Base-by-base conservation (phyloP, 2,329 filamentous ascomycete species). In the Aspergillus sp. region DNA sequence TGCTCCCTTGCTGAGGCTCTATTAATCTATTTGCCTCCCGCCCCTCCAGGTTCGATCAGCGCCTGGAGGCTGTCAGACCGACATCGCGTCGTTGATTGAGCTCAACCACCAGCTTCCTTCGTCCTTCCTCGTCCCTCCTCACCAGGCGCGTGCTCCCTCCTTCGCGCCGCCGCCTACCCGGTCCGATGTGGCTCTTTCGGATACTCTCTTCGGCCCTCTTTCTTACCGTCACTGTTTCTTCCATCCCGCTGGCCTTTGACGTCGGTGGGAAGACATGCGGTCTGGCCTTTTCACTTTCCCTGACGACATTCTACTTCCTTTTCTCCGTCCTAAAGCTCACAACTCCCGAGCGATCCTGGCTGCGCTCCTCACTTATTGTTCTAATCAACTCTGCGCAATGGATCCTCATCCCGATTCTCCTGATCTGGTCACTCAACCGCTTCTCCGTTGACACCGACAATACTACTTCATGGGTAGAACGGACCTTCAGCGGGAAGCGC, bases 201-300 rank as follows among this genome's bases (percentile, higher is more conserved):
- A 83, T 89, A 74, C 73, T 93, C 67, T 91, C 91, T 71, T 91
- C 91, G 78, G 82, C 88, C 72, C 78, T 91, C 77, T 98, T 97
- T 79, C 87, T 98, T 68, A 84, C 93, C 77, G 90, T 90, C 78
- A 92, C 97, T 75, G 87, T 98, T 71, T 89, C 98, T 72, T 96
- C 92, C 61, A 95, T 99, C 73, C 95, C 95, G 61, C 88, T 99
- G 72, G 91, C 93, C 69, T 98, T 98, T 80, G 95, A 99, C 85
- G 93, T 98, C 70, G 95, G 95, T 73, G 95, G 95, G 61, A 88
- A 91, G 69, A 93, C 95, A 68, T 96, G 92, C 71, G 95, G 95
- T 58, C 83, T 99, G 70, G 93, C 92, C 62, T 98, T 96, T 80
- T 97, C 92, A 71, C 84, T 98, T 53, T 86, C 90, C 48, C 85